These are phyloP conservation scores for Dalbergia oliveri DNA, from an alignment of 306 rosid genomes.

Conservation along the genomic window DNA sequence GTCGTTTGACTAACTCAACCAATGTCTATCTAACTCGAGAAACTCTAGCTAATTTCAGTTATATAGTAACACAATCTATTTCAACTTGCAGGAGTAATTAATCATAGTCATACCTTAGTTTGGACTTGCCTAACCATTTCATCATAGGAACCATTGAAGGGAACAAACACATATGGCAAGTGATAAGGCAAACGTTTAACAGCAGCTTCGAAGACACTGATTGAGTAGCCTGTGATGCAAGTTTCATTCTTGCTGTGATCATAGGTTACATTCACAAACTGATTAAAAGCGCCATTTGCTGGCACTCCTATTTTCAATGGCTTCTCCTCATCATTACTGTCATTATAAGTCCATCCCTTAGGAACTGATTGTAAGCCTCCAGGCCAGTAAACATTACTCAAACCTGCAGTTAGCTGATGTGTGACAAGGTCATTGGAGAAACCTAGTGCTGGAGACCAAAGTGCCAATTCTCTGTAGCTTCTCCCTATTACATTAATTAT, in stretches of 20 bases:
- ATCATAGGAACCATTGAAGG: slow-evolving; percentile 63
- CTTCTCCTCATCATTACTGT: not conserved
- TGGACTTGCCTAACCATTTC: slow-evolving; percentile 57
- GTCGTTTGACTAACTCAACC: no score
- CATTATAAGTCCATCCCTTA: slow-evolving; percentile 40
- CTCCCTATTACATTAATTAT: slow-evolving; percentile 66
- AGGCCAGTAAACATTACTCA: slow-evolving; percentile 55
- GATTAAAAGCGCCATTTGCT: slow-evolving; percentile 49
- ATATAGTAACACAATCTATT: no score
- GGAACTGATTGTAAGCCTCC: slow-evolving; percentile 52
- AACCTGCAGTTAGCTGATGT: slow-evolving; percentile 5
- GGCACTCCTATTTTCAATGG: slow-evolving; percentile 60
- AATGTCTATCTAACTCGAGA: no score
- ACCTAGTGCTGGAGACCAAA: slow-evolving; percentile 64
- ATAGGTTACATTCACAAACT: slow-evolving; percentile 63
- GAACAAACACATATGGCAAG: slow-evolving; percentile 47
- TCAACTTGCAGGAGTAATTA: no score
- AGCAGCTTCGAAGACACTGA: slow-evolving; percentile 60
- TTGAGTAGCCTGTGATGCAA: slow-evolving; percentile 59
- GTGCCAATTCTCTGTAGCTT: slow-evolving; percentile 58
- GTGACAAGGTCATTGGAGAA: slow-evolving; percentile 44
- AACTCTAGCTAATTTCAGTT: no score
- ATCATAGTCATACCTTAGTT: no score
- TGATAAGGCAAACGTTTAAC: slow-evolving; percentile 46
- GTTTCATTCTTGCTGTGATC: slow-evolving; percentile 40